Conservation (phyloP, 2,329 filamentous ascomycete species). For the Colletotrichum sp. region DNA sequence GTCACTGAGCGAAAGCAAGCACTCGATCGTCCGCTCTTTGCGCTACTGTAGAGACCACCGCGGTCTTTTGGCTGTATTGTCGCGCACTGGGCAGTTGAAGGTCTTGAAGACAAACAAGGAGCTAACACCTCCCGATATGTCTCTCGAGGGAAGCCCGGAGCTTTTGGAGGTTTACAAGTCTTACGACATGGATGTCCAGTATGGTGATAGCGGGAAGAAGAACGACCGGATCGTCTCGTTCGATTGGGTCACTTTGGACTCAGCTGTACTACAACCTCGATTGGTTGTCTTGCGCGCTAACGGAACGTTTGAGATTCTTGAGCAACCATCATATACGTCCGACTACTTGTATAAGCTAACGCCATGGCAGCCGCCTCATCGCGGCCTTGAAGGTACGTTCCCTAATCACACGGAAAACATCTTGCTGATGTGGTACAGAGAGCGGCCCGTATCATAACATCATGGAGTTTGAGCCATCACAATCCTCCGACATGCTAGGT, state of each 20-base stretch:
- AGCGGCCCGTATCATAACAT: conserved; percentile 57
- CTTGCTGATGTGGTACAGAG: conserved; percentile 43
- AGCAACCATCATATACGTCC: conserved; percentile 63
- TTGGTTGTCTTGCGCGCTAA: conserved; percentile 65
- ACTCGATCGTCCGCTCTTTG: conserved; percentile 66
- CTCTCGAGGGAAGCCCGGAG: conserved; percentile 57
- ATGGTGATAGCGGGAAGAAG: conserved; percentile 54
- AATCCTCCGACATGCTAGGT: conserved; percentile 57
- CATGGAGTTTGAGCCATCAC: conserved; percentile 63
- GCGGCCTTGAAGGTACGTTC: conserved; percentile 57
- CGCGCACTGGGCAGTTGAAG: conserved; percentile 67
- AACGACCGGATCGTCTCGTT: conserved; percentile 70
- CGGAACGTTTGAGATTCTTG: conserved; percentile 65
- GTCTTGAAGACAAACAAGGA: conserved; percentile 65
- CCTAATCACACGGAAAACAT: too few relatives aligned
- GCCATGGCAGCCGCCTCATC: conserved; percentile 65
- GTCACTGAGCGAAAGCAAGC: conserved; percentile 57
- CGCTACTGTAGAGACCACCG: conserved; percentile 68
- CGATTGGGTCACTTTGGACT: conserved; percentile 68
- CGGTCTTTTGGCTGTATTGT: conserved; percentile 66
- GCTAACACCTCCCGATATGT: conserved; percentile 43
- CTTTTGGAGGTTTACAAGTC: conserved; percentile 65
- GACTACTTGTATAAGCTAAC: conserved; percentile 65
- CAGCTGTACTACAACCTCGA: conserved; percentile 60
- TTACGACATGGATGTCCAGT: conserved; percentile 66